Evolutionary conservation across 2,329 filamentous ascomycete genomes (phyloP), one percentile per base, ranked within the genome.

Genomic region (Rutstroemia sp.): DNA sequence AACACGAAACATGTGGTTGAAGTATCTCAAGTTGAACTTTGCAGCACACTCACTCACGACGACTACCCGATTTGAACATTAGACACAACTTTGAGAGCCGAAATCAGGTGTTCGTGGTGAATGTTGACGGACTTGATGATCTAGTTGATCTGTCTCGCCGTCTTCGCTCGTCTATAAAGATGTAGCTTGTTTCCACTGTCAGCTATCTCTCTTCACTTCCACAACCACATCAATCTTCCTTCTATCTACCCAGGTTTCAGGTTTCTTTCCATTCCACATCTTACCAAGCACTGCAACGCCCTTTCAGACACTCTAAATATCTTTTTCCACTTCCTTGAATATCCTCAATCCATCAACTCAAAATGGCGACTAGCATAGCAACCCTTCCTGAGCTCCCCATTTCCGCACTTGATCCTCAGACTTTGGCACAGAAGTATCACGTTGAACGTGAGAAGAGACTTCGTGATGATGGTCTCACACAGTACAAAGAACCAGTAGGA

Each of bases 401-500:
- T 25, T 49, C 34, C 5, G n/a, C 52, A 4, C 23, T 56, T 21
- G 21, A 56, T 16, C 48, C 54, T 37, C 48, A 44, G 34, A 25
- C 38, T 16, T 21, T 56, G 17, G 41, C 48, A 17, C 48, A 52
- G 50, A 56, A 52, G 23, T 56, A 56, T 23, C 14, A 21, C 16
- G 19, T 44, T 3, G 54, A 56, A 34, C 21, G 48, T 30, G 48
- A 51, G 39, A 56, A 52, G 48, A 37, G 54, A 19, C 16, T 56
- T 9, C 54, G 54, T 39, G 54, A 27, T 25, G 54, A 56, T 39
- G 54, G 54, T 12, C 48, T 51, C 14, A 51, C 48, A 27, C 54
- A 56, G 27, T 56, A 56, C 48, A 51, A 52, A 42, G 54, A 56
- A 34, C 47, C 54, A 9, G 50, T 30, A 12, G 54, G 54, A 7